phyloP scores from a whole-genome alignment of 257 asterid species.

The Capsicum baccatum region DNA sequence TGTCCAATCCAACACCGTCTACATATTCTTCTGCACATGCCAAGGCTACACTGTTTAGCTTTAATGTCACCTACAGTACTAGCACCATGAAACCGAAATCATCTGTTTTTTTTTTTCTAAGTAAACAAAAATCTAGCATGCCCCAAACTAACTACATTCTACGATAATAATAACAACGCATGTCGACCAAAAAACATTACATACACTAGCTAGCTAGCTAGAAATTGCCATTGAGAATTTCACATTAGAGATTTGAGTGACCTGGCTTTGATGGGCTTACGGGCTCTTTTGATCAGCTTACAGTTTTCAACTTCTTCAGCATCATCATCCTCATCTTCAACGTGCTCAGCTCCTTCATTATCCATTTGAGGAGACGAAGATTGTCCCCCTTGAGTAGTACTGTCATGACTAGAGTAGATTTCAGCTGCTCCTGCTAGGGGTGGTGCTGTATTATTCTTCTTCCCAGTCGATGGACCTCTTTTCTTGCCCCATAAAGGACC shows the following conservation, averaged over 20 bases:
- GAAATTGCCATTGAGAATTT: neutral
- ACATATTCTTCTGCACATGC: too few relatives aligned
- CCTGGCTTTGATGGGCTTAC: constrained; percentile 81
- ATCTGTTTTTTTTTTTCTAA: too few relatives aligned
- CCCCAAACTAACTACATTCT: too few relatives aligned
- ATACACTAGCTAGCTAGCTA: neutral
- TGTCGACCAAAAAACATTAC: neutral
- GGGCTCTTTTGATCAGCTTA: constrained; percentile 42
- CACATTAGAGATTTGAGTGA: constrained; percentile 83
- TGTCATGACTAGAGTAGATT: neutral
- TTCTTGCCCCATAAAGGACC: constrained; percentile 82
- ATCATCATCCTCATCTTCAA: constrained; percentile 46
- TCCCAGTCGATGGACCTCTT: constrained; percentile 45
- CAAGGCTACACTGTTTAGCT: too few relatives aligned
- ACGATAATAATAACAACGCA: too few relatives aligned
- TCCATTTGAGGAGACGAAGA: constrained; percentile 28
- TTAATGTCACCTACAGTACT: too few relatives aligned
- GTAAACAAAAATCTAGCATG: too few relatives aligned
- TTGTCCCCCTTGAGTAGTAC: constrained; percentile 4
- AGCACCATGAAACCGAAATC: too few relatives aligned
- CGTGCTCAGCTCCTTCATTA: constrained; percentile 34
- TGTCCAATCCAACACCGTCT: too few relatives aligned
- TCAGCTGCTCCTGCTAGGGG: neutral
- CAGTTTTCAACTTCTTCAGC: constrained; percentile 34
- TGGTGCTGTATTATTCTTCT: neutral